Percentiles rank a stretch among this genome's conserved stretches.
Conservation (phyloP, 2,329 filamentous ascomycete species). For the Chrysoporthe deuterocubensis region DNA sequence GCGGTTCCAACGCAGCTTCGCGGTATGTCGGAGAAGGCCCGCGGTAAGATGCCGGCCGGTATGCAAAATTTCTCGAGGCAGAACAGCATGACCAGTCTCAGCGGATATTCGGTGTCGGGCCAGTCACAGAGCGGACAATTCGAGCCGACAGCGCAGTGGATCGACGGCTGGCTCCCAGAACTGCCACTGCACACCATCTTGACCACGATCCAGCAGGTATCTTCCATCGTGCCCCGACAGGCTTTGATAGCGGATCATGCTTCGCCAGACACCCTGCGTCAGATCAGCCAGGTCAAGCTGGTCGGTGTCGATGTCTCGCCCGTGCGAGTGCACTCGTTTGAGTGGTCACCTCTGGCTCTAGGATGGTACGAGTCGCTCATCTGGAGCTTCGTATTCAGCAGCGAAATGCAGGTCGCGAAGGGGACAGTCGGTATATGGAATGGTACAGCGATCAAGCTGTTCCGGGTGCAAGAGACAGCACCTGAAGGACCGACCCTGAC, state of each 20-base stretch:
- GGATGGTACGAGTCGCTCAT: conserved; percentile 96
- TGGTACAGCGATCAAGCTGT: conserved; percentile 83
- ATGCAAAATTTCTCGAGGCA: conserved; percentile 84
- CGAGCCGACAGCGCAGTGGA: conserved; percentile 80
- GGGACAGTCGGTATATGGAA: conserved; percentile 95
- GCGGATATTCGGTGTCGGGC: conserved; percentile 63
- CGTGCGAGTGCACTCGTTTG: conserved; percentile 83
- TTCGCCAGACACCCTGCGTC: conserved; percentile 52
- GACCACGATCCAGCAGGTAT: conserved; percentile 71
- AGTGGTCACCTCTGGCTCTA: conserved; percentile 87
- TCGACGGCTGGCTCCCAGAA: conserved; percentile 92
- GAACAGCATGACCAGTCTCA: conserved; percentile 84
- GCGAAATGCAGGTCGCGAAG: conserved; percentile 84
- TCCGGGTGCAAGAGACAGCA: conserved; percentile 85
- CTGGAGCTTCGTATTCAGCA: conserved; percentile 91
- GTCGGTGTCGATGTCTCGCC: conserved; percentile 75
- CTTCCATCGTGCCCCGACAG: conserved; percentile 59
- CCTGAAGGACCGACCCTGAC: conserved; percentile 79
- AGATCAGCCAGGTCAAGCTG: conserved; percentile 65
- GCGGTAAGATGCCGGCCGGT: conserved; percentile 92
- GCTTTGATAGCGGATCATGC: conserved; percentile 47
- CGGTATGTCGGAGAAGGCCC: conserved; percentile 95
- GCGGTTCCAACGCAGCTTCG: conserved; percentile 80
- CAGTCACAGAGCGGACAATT: conserved; percentile 66
- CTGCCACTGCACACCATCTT: conserved; percentile 86